phyloP scores from a whole-genome alignment of 495 filamentous ascomycete species.

The Rostrohypoxylon terebratum region DNA sequence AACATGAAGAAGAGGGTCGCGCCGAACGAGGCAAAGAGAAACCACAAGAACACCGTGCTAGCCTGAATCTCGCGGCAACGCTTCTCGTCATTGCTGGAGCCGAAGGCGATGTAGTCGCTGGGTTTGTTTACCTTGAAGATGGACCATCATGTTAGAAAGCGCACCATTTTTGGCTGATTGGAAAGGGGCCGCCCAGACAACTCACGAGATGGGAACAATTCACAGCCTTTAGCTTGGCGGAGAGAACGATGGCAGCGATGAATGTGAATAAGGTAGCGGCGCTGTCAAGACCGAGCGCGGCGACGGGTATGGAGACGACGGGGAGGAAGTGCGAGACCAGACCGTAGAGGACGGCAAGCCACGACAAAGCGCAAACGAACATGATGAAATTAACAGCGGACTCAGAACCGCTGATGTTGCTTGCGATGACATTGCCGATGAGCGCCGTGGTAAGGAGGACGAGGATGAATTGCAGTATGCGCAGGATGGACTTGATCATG shows the following conservation, averaged over 20 bases:
- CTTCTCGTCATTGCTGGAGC: conserved; percentile 57
- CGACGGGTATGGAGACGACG: conserved; percentile 51
- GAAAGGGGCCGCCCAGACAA: not conserved
- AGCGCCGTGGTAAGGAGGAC: conserved; percentile 59
- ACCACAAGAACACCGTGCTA: conserved; percentile 62
- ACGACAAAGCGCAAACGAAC: conserved; percentile 60
- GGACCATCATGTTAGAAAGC: conserved; percentile 18
- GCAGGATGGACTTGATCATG: conserved; percentile 53
- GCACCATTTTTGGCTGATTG: not conserved
- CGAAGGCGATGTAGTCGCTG: conserved; percentile 60
- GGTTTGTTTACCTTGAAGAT: conserved; percentile 35
- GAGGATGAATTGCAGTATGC: conserved; percentile 57
- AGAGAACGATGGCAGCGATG: conserved; percentile 59
- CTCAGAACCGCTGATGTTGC: conserved; percentile 53
- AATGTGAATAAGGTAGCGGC: conserved; percentile 58
- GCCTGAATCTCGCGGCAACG: conserved; percentile 64
- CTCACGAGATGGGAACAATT: conserved; percentile 54
- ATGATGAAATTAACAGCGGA: conserved; percentile 63
- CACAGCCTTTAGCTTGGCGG: conserved; percentile 58
- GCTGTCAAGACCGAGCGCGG: conserved; percentile 55
- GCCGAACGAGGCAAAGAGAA: conserved; percentile 57
- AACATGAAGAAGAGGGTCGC: conserved; percentile 51
- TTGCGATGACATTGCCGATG: conserved; percentile 63
- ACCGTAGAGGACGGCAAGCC: conserved; percentile 56
- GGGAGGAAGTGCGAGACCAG: conserved; percentile 50